phyloP scores from a whole-genome alignment of 129 eudicot genomes.

The Pittosporum tobira region DNA sequence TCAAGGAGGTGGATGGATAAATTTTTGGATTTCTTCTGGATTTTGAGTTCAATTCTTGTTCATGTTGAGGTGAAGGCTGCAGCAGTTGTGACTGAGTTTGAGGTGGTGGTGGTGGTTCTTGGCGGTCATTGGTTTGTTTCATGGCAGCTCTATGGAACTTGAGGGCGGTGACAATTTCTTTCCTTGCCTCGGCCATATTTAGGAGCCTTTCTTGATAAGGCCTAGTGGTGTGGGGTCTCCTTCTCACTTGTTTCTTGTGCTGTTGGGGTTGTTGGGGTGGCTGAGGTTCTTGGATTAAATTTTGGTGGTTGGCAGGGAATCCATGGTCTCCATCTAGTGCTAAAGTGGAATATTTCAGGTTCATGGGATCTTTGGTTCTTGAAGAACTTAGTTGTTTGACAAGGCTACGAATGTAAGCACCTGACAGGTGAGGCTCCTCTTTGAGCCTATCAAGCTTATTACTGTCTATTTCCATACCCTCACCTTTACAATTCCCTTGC shows the following conservation, averaged over 20 bases:
- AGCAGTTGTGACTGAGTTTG: constrained; percentile 11
- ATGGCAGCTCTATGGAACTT: constrained; percentile 86
- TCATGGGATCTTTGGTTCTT: constrained; percentile 35
- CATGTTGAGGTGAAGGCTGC: constrained; percentile 14
- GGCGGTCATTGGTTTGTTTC: constrained; percentile 45
- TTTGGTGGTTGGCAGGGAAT: constrained; percentile 5
- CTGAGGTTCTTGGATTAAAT: constrained; percentile 13
- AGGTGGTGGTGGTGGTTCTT: constrained; percentile 19
- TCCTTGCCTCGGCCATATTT: constrained; percentile 93
- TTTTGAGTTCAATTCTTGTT: constrained; percentile 30
- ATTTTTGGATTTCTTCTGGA: constrained; percentile 36
- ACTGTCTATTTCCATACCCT: constrained; percentile 37
- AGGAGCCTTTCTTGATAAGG: constrained; percentile 82
- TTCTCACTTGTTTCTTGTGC: constrained; percentile 60
- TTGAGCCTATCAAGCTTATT: constrained; percentile 21
- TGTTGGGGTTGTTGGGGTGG: constrained; percentile 32
- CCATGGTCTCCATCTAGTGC: constrained; percentile 6
- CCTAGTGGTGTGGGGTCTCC: constrained; percentile 73
- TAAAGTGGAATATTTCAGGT: background rate
- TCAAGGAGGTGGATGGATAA: constrained; percentile 41
- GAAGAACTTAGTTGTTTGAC: constrained; percentile 72
- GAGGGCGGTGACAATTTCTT: constrained; percentile 88
- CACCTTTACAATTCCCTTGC: constrained; percentile 21
- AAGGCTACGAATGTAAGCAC: constrained; percentile 86
- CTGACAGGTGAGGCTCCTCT: constrained; percentile 70